Evolutionary conservation across 139 green algal species (phyloP), one percentile per base, ranked within the genome.

Genomic region (Chlorella vulgaris): DNA sequence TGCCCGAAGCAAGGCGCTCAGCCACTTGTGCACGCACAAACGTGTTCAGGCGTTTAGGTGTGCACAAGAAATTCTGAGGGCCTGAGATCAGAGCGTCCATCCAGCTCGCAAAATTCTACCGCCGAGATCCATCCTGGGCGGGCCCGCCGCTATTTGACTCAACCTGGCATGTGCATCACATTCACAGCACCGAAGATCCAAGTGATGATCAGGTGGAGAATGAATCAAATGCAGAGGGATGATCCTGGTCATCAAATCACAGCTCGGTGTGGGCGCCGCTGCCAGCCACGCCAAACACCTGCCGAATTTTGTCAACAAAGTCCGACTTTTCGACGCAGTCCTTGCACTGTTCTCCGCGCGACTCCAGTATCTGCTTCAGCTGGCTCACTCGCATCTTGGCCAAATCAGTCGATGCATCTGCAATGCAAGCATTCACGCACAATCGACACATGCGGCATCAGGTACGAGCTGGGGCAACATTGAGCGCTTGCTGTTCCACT

Each of bases 271-370:
- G 73, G 22, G 4, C 26, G 53, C 69, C 42, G 69, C 55, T 65
- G 55, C 18, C 39, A 0, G 65, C 47, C 15, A 86, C 6, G 61
- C 76, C 70, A 74, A 84, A 80, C 33, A 84, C 51, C 29, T 85
- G 70, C 65, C 83, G 77, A 13, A 96, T 43, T 28, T 76, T 60
- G 31, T 40, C 60, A 24, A 95, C 80, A 61, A 84, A 97, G 69
- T 97, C 93, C 0, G 22, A 43, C 79, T 95, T 96, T 58, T 97
- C 93, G 0, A 89, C 58, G 73, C 93, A 97, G 22, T 92, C 91
- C 7, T 66, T 58, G 83, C 90, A 96, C 2, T 78, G 76, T 26
- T 91, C 66, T 0, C 89, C 92, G 66, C 81, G 83, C 29, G 87
- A 84, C 50, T 83, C 39, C 43, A 96, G 74, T 15, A 95, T 51